Evolutionary conservation across 768 basidiomycete genomes (phyloP).

Genomic region (Boletus rubescentipes): DNA sequence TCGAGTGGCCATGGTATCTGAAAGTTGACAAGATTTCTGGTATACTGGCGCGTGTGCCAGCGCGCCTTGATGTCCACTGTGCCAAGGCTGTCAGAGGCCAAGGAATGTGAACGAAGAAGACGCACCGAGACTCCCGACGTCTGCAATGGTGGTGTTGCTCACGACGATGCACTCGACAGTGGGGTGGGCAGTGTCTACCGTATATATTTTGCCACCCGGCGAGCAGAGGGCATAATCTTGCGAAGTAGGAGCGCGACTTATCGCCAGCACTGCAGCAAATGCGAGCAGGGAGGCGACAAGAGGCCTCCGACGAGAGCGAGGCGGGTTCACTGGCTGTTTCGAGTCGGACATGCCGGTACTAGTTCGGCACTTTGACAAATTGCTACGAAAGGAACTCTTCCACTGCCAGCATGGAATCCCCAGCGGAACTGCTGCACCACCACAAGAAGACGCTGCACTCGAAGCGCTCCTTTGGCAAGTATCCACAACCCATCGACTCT

Average conservation of each 20-base stretch:
- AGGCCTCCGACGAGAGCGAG: neutral
- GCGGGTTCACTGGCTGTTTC: neutral
- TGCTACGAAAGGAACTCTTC: neutral
- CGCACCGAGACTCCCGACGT: slow-evolving; percentile 50
- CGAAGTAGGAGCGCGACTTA: neutral
- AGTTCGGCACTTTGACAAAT: too few species aligned
- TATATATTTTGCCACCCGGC: slow-evolving; percentile 54
- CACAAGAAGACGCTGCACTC: slow-evolving; percentile 35
- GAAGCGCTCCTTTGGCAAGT: slow-evolving; percentile 72
- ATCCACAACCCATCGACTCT: slow-evolving; percentile 60
- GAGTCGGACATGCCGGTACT: neutral
- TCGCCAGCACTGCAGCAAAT: slow-evolving; percentile 1
- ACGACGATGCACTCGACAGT: slow-evolving; percentile 64
- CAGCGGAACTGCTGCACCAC: slow-evolving; percentile 27
- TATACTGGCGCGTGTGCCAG: slow-evolving; percentile 16
- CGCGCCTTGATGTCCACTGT: slow-evolving; percentile 26
- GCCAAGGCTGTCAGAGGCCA: neutral
- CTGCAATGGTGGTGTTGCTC: slow-evolving; percentile 44
- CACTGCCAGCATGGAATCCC: slow-evolving; percentile 17
- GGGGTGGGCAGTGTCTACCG: slow-evolving; percentile 55
- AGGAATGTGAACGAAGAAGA: neutral
- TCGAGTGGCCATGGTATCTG: slow-evolving; percentile 26
- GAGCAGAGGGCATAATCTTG: slow-evolving; percentile 61
- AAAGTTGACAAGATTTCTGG: neutral
- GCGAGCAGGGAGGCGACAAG: slow-evolving; percentile 9